phyloP scores from a whole-genome alignment of 192 early-diverging fungal genomes.

The Backusella sp. region DNA sequence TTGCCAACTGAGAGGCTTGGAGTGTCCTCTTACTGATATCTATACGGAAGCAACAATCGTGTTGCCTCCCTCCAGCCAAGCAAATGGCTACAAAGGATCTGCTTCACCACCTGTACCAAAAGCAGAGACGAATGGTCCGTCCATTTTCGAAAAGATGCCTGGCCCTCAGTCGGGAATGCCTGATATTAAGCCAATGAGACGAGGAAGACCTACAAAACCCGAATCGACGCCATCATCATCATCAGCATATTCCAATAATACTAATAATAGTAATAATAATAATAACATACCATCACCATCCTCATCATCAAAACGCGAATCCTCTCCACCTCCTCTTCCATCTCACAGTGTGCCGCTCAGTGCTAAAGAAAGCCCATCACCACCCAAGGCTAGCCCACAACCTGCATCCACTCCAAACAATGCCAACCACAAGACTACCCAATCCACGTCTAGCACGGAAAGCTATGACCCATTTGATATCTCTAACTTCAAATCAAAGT shows the following conservation, averaged over 20 bases:
- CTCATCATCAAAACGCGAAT: neutral
- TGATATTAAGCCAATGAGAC: slow-evolving; percentile 80
- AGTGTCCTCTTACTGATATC: slow-evolving; percentile 60
- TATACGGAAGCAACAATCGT: slow-evolving; percentile 9
- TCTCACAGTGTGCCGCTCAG: neutral
- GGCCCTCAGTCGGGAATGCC: slow-evolving; percentile 39
- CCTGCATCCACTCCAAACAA: neutral
- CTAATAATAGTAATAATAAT: neutral
- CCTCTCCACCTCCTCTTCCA: neutral
- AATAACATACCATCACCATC: neutral
- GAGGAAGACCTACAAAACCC: slow-evolving; percentile 76
- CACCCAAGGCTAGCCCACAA: neutral
- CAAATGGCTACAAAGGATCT: slow-evolving; percentile 33
- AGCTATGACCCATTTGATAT: slow-evolving; percentile 27
- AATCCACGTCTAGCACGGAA: neutral
- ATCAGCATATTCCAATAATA: neutral
- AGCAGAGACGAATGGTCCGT: slow-evolving; percentile 25
- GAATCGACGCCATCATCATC: slow-evolving; percentile 1
- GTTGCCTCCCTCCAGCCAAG: neutral
- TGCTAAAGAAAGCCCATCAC: neutral
- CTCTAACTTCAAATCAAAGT: neutral
- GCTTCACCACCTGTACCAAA: slow-evolving; percentile 12
- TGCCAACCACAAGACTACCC: neutral
- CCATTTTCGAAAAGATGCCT: slow-evolving; percentile 31
- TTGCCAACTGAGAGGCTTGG: slow-evolving; percentile 57